A percentile compares a stretch with the other conserved stretches of the same genome.
These are phyloP conservation scores for Sesbania bispinosa DNA, from an alignment of 306 rosid species.

Conservation along the genomic window DNA sequence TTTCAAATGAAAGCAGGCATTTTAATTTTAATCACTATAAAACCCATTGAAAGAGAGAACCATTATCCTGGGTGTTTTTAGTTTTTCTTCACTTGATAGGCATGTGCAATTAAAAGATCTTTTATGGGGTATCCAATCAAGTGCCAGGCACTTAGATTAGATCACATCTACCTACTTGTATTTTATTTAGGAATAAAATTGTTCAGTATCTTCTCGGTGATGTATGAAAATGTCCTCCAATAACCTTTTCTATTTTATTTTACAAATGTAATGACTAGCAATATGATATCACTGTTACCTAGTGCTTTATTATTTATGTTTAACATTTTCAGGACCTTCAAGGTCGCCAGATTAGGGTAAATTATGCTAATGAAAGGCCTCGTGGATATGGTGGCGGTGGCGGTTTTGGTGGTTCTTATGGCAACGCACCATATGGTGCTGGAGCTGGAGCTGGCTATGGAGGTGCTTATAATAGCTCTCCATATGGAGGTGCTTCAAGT, in stretches of 20 bases:
- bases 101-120: neutral
- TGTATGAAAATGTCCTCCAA: too few species aligned
- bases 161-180: neutral
- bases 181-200: too few species aligned
- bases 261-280: neutral
- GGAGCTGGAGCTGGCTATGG: constrained; percentile 20
- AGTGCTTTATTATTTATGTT: neutral
- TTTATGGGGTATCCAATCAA: neutral
- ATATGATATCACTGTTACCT: neutral
- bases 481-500: constrained; percentile 17
- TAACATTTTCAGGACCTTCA: constrained; percentile 68
- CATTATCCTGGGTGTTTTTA: neutral
- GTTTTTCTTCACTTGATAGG: neutral
- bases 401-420: constrained; percentile 34
- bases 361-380: constrained; percentile 75
- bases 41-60: neutral
- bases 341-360: constrained; percentile 76
- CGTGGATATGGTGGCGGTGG: constrained; percentile 46
- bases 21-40: neutral
- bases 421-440: constrained; percentile 29
- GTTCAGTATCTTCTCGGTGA: too few species aligned
- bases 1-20: neutral
- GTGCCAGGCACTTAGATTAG: neutral
- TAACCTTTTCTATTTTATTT: neutral
- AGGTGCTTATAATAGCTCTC: constrained; percentile 19